phyloP scores from a whole-genome alignment of 2,329 filamentous ascomycete genomes.

The Akanthomyces uredinophilus region DNA sequence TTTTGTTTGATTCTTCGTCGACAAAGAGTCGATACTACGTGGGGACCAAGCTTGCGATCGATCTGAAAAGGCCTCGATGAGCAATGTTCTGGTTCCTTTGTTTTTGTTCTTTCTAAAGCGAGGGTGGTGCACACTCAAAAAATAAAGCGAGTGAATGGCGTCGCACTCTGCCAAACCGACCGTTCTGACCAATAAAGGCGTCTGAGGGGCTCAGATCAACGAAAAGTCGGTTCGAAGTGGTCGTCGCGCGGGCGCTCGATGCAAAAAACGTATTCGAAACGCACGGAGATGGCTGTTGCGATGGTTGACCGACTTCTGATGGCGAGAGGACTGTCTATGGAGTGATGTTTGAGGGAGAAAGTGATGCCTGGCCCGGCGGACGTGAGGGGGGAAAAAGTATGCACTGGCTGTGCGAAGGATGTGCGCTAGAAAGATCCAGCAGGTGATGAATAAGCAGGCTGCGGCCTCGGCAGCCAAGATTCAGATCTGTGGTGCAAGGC shows the following conservation, averaged over 20 bases:
- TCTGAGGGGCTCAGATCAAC: conserved; percentile 41
- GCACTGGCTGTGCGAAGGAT: conserved; percentile 12
- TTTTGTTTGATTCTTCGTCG: conserved; percentile 10
- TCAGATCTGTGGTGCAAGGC: neutral
- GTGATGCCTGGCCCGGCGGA: conserved; percentile 17
- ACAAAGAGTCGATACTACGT: conserved; percentile 5
- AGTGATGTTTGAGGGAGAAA: conserved; percentile 23
- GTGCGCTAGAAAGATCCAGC: neutral
- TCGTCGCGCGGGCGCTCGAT: conserved; percentile 21
- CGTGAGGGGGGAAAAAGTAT: conserved; percentile 14
- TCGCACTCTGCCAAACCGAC: conserved; percentile 29
- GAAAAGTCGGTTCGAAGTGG: conserved; percentile 34
- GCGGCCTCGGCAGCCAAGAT: neutral
- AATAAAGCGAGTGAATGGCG: conserved; percentile 16
- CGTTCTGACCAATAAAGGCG: conserved; percentile 57
- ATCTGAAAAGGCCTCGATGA: conserved; percentile 4
- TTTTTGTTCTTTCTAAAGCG: neutral
- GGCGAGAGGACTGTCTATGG: conserved; percentile 28
- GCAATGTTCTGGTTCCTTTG: neutral
- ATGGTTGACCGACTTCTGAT: conserved; percentile 30
- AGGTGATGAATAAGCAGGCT: conserved; percentile 5
- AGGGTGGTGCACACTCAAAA: conserved; percentile 3
- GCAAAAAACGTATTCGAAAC: conserved; percentile 15
- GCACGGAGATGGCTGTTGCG: conserved; percentile 19
- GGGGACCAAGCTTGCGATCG: neutral